phyloP scores from a whole-genome alignment of 306 rosid genomes.

The Trifolium fragiferum region DNA sequence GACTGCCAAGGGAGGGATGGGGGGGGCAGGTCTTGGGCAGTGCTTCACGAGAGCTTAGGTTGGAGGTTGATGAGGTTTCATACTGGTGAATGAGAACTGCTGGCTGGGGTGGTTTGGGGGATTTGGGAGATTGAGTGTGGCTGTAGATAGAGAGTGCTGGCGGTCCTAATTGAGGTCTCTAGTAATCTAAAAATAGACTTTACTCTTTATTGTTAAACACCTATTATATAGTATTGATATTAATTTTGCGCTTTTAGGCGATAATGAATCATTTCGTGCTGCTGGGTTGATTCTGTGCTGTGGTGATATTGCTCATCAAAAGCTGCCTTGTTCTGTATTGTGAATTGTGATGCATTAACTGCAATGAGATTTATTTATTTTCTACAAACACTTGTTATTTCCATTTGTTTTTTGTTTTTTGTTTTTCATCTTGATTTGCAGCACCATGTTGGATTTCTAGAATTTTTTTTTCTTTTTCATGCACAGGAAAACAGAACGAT shows the following conservation, averaged over 20 bases:
- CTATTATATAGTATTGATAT: background rate
- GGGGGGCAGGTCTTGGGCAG: background rate
- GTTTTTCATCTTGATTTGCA: constrained; percentile 18
- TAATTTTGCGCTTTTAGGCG: background rate
- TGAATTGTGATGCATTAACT: constrained; percentile 7
- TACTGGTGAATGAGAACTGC: background rate
- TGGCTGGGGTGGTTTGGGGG: background rate
- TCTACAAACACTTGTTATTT: background rate
- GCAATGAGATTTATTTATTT: constrained; percentile 2
- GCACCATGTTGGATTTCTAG: background rate
- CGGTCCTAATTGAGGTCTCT: background rate
- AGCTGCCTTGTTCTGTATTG: background rate
- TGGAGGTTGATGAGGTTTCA: background rate
- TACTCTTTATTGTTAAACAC: background rate
- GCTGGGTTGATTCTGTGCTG: background rate
- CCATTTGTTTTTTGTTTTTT: constrained; percentile 20
- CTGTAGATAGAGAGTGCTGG: background rate
- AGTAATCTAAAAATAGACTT: background rate
- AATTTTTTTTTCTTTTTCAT: constrained; percentile 1
- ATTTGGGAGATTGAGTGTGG: background rate
- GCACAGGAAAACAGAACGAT: constrained; percentile 62
- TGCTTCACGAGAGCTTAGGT: background rate
- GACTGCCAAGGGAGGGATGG: background rate
- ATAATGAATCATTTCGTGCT: background rate
- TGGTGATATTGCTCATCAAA: background rate